Evolutionary conservation across 129 eudicot genomes (phyloP).

Genomic region (Arctium minus): DNA sequence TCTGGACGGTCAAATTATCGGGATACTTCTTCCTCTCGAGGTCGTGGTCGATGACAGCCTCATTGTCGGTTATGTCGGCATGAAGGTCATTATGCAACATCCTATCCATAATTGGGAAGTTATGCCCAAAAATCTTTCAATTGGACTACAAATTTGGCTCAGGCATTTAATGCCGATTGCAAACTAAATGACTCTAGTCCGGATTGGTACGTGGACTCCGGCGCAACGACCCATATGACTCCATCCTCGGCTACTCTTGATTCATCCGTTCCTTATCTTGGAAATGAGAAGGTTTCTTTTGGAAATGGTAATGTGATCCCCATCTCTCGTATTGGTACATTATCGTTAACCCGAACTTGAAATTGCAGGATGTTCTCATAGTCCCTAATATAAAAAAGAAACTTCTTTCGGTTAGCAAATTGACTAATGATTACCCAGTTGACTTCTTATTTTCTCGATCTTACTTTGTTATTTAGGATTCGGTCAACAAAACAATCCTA

Average conservation of each 20-base stretch:
- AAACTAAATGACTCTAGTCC: neutral
- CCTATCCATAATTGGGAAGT: neutral
- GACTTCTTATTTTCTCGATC: neutral
- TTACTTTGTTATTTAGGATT: neutral
- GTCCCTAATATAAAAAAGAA: neutral
- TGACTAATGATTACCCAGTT: neutral
- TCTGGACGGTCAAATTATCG: no score
- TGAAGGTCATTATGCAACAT: neutral
- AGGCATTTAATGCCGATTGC: neutral
- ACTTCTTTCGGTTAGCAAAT: neutral
- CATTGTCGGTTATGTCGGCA: neutral
- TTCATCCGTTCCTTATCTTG: neutral
- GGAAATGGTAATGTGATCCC: slow-evolving; percentile 3
- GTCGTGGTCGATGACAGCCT: neutral
- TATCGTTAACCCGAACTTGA: neutral
- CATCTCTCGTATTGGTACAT: neutral
- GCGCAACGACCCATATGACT: neutral
- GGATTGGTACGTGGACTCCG: neutral
- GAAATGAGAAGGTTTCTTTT: neutral
- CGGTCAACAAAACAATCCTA: neutral
- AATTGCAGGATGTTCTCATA: neutral
- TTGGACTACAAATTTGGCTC: neutral
- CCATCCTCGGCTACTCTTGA: neutral
- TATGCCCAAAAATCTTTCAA: neutral
- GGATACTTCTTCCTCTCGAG: neutral